These are phyloP conservation scores for Cutaneotrichosporon mucoides DNA, from an alignment of 1,284 basidiomycete species.

Conservation along the genomic window DNA sequence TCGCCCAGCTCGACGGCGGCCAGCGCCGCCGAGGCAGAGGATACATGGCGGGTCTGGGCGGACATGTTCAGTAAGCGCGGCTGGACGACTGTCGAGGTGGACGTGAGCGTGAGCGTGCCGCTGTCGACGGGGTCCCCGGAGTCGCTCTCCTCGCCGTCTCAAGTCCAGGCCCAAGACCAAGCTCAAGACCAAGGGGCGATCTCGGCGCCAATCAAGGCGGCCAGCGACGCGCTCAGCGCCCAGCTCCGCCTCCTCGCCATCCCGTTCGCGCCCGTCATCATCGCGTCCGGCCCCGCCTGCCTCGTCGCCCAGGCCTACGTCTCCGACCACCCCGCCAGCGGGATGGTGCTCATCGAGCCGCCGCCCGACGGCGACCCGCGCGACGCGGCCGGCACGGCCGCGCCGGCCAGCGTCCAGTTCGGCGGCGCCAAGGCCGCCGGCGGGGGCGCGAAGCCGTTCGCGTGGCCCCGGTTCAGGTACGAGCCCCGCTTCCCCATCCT, in stretches of 20 bases:
- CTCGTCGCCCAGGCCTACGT: constrained; percentile 64
- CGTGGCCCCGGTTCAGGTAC: constrained; percentile 57
- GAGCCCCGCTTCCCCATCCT: constrained; percentile 64
- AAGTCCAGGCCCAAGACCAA: no score
- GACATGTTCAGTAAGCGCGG: constrained; percentile 58
- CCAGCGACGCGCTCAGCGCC: constrained; percentile 26
- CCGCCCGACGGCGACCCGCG: constrained; percentile 44
- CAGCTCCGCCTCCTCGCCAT: constrained; percentile 52
- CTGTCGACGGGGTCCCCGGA: background rate
- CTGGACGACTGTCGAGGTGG: constrained; percentile 59
- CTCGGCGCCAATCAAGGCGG: background rate
- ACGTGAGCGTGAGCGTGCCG: constrained; percentile 49
- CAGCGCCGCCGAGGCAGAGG: background rate
- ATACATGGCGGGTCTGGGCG: constrained; percentile 42
- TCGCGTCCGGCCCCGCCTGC: constrained; percentile 54
- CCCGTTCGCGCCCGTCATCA: constrained; percentile 62
- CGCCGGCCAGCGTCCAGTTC: no score
- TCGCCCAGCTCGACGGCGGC: background rate
- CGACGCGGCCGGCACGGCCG: constrained; percentile 11
- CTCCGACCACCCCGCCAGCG: constrained; percentile 61
- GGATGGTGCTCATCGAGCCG: constrained; percentile 60
- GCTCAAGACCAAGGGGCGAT: background rate
- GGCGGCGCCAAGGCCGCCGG: background rate
- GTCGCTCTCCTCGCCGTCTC: no score
- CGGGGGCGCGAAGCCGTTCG: constrained; percentile 33